Percentiles rank a stretch among this genome's conserved stretches.
These are phyloP conservation scores for Penicillium canariense DNA, from an alignment of 495 filamentous ascomycete species.

Conservation along the genomic window DNA sequence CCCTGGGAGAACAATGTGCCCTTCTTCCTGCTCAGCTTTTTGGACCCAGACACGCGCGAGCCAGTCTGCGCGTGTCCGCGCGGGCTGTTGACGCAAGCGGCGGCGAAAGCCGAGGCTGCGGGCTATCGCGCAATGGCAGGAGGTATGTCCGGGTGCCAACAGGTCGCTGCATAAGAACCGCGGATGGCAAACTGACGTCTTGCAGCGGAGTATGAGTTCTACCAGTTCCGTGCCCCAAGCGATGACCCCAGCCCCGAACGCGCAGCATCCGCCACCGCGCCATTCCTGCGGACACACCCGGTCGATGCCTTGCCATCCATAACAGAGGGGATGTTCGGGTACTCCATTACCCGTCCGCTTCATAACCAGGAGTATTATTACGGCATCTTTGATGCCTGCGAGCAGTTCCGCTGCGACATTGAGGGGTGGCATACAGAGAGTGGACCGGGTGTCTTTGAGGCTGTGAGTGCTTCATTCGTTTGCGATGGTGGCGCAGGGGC, in stretches of 20 bases:
- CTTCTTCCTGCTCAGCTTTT: slow-evolving; percentile 89
- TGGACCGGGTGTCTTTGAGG: slow-evolving; percentile 94
- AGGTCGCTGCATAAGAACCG: too few species aligned
- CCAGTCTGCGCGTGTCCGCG: slow-evolving; percentile 81
- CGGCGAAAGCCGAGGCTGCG: slow-evolving; percentile 61
- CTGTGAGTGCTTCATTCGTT: slow-evolving; percentile 48
- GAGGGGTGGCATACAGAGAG: slow-evolving; percentile 98
- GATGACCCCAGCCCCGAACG: slow-evolving; percentile 45
- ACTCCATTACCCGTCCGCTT: slow-evolving; percentile 86
- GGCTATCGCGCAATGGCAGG: slow-evolving; percentile 88
- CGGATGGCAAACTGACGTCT: slow-evolving; percentile 9
- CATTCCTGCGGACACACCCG: slow-evolving; percentile 70
- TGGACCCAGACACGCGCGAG: slow-evolving; percentile 52
- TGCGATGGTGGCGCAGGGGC: slow-evolving; percentile 1
- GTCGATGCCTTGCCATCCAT: slow-evolving; percentile 68
- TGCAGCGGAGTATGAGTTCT: slow-evolving; percentile 96
- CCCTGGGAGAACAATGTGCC: slow-evolving; percentile 93
- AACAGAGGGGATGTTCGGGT: slow-evolving; percentile 98
- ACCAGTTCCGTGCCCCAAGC: slow-evolving; percentile 75
- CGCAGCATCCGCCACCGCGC: slow-evolving; percentile 69
- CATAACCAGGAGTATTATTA: slow-evolving; percentile 97
- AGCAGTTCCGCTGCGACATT: slow-evolving; percentile 75
- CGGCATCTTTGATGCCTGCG: slow-evolving; percentile 80
- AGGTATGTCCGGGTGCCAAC: slow-evolving; percentile 51
- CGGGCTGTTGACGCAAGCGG: slow-evolving; percentile 64